These are phyloP conservation scores for Polygonum aviculare DNA, from an alignment of 148 eudicot species.

Conservation along the genomic window DNA sequence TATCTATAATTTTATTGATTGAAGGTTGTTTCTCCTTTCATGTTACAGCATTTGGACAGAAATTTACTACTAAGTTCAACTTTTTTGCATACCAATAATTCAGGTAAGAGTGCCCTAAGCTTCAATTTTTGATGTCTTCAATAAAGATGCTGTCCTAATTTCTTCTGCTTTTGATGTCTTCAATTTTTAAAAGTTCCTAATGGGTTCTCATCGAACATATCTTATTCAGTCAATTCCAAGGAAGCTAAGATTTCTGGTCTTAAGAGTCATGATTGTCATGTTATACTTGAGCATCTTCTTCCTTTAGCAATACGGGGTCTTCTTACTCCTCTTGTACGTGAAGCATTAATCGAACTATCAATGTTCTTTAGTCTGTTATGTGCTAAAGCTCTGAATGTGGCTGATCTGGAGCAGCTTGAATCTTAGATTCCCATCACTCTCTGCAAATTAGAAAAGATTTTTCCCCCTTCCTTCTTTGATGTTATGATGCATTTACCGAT, in stretches of 20 bases:
- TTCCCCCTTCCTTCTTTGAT: not conserved
- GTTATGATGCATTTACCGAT: no score
- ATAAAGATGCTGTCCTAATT: no score
- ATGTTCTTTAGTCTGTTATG: slow-evolving; percentile 1
- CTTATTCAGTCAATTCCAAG: not conserved
- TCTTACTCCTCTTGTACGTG: not conserved
- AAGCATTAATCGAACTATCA: not conserved
- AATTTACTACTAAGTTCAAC: no score
- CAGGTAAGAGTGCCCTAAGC: no score
- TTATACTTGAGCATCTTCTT: slow-evolving; percentile 10
- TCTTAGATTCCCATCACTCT: slow-evolving; percentile 2
- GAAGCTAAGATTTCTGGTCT: slow-evolving; percentile 4
- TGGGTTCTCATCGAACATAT: slow-evolving; percentile 13
- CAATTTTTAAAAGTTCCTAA: slow-evolving; percentile 14
- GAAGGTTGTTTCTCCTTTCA: no score
- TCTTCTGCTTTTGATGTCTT: no score
- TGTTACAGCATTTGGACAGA: no score
- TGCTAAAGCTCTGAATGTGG: not conserved
- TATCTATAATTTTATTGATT: no score
- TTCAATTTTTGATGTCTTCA: no score
- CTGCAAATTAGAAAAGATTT: slow-evolving; percentile 8
- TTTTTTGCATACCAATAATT: no score
- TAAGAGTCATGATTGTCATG: slow-evolving; percentile 15
- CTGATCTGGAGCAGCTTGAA: not conserved
- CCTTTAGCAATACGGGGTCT: slow-evolving; percentile 3